These are phyloP conservation scores for Arabidopsis hybrid DNA, from an alignment of 441 rosid species.

Conservation along the genomic window DNA sequence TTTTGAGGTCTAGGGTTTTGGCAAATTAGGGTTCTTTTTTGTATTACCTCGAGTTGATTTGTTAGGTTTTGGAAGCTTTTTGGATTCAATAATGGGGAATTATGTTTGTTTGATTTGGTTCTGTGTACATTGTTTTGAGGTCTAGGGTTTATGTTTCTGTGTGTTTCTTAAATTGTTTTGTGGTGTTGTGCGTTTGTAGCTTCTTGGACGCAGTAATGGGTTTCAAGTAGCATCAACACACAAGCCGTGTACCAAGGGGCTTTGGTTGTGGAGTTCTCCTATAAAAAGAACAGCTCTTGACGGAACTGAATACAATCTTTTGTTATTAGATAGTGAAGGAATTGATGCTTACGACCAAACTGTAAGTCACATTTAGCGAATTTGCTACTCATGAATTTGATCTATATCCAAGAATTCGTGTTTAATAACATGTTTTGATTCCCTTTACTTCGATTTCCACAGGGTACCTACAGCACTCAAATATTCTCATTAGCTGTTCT, in stretches of 20 bases:
- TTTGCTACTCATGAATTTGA: background rate
- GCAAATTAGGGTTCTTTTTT: slow-evolving; percentile 9
- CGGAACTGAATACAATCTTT: slow-evolving; percentile 89
- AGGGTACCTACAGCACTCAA: slow-evolving; percentile 99
- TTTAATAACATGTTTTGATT: slow-evolving; percentile 12
- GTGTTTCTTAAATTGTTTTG: slow-evolving; percentile 13
- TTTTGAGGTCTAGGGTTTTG: slow-evolving; percentile 41
- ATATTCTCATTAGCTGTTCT: slow-evolving; percentile 97
- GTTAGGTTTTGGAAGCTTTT: background rate
- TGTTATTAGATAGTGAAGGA: slow-evolving; percentile 94
- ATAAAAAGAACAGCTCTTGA: slow-evolving; percentile 92
- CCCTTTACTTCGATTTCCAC: slow-evolving; percentile 32
- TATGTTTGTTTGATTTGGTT: slow-evolving; percentile 43
- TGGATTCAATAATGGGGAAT: too few relatives aligned
- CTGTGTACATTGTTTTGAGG: slow-evolving; percentile 10
- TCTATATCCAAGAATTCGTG: background rate
- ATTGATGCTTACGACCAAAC: slow-evolving; percentile 98
- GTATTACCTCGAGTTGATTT: background rate
- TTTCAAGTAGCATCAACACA: slow-evolving; percentile 98
- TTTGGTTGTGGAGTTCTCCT: slow-evolving; percentile 99
- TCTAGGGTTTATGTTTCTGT: slow-evolving; percentile 39
- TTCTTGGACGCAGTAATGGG: slow-evolving; percentile 97
- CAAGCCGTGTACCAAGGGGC: slow-evolving; percentile 97
- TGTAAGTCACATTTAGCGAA: slow-evolving; percentile 50
- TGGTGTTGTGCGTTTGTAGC: slow-evolving; percentile 56